These are phyloP conservation scores for Paraglomus brasilianum DNA, from an alignment of 192 early-diverging fungal genomes.

Conservation along the genomic window DNA sequence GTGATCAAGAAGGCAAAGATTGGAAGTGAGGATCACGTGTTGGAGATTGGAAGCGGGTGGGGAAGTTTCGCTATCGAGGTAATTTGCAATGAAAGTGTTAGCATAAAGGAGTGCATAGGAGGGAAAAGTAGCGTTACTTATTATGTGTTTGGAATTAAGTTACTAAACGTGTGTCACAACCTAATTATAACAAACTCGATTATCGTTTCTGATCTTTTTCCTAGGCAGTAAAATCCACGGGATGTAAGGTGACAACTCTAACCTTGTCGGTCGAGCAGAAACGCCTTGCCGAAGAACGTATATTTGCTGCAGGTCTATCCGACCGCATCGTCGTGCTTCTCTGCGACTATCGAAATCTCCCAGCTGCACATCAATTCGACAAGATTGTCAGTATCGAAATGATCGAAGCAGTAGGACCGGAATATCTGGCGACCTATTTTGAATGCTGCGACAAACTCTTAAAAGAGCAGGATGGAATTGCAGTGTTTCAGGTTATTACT, in stretches of 20 bases:
- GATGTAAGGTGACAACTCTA: conserved; percentile 60
- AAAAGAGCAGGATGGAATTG: conserved; percentile 52
- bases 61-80: conserved; percentile 65
- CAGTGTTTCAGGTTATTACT: conserved; percentile 66
- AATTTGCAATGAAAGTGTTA: neutral
- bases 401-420: conserved; percentile 72
- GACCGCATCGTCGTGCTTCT: conserved; percentile 60
- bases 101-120: neutral
- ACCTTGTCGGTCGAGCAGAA: conserved; percentile 70
- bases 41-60: conserved; percentile 78
- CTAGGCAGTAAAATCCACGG: conserved; percentile 51
- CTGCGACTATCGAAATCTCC: conserved; percentile 67
- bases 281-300: conserved; percentile 59
- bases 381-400: conserved; percentile 71
- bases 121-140: too few relatives aligned
- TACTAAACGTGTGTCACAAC: neutral
- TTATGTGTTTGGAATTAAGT: too few relatives aligned
- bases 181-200: neutral
- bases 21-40: conserved; percentile 52
- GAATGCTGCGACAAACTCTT: conserved; percentile 54
- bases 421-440: conserved; percentile 67
- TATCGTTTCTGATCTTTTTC: neutral
- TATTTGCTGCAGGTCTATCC: conserved; percentile 53
- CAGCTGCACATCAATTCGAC: conserved; percentile 59
- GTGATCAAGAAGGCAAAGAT: conserved; percentile 59